Evolutionary conservation across 1,139 yeast genomes (phyloP).

Genomic region (Kluyveromyces sp.): DNA sequence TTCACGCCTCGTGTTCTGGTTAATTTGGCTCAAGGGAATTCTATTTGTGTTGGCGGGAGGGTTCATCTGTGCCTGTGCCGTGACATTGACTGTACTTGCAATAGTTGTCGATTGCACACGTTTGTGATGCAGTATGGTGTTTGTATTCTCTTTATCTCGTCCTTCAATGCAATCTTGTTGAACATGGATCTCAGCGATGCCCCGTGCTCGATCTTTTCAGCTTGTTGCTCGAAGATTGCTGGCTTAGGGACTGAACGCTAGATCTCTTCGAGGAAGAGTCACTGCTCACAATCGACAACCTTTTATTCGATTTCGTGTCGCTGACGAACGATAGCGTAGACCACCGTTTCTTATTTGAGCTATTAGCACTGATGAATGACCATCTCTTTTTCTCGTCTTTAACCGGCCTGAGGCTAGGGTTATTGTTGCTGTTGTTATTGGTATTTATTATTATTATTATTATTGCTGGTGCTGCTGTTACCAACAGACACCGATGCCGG

Average conservation of each 20-base stretch:
- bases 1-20: conserved; percentile 6
- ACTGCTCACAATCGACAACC: conserved; percentile 9
- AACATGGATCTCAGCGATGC: conserved; percentile 26
- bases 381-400: conserved; percentile 23
- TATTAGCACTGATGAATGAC: conserved; percentile 24
- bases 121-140: conserved; percentile 3
- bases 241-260: conserved; percentile 5
- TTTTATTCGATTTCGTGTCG: conserved; percentile 8
- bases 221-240: conserved; percentile 9
- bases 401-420: background rate
- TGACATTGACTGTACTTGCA: conserved; percentile 1
- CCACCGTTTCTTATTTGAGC: conserved; percentile 28
- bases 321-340: conserved; percentile 22
- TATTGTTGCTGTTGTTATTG: background rate
- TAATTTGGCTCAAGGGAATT: conserved; percentile 8
- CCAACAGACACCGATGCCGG: background rate
- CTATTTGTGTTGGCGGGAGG: conserved; percentile 6
- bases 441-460: no score
- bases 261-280: conserved; percentile 5
- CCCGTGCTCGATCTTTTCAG: conserved; percentile 25
- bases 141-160: conserved; percentile 17
- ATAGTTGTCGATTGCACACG: conserved; percentile 4
- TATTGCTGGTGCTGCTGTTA: no score
- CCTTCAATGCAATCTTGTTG: conserved; percentile 20
- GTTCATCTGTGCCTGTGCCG: conserved; percentile 2